Evolutionary conservation across 2,329 filamentous ascomycete genomes (phyloP).

Genomic region (Ophiostoma ulmi): DNA sequence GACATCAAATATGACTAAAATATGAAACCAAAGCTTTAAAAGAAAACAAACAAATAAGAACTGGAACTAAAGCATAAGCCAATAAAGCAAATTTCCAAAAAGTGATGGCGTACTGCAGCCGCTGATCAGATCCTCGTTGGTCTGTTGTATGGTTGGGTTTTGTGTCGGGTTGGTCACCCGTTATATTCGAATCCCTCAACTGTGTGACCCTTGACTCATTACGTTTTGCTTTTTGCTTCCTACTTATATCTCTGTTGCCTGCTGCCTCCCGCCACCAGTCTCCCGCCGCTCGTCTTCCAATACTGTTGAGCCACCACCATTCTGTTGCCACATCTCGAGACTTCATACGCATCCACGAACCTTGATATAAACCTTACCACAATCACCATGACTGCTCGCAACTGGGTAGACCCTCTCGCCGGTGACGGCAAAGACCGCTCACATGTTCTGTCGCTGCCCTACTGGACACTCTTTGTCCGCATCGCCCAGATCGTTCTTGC

Average conservation of each 20-base stretch:
- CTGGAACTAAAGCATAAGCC: neutral
- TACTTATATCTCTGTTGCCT: conserved; percentile 2
- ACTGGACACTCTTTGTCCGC: conserved; percentile 27
- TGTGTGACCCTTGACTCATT: conserved; percentile 1
- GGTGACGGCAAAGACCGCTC: conserved; percentile 25
- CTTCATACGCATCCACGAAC: neutral
- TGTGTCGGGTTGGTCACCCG: neutral
- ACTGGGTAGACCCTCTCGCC: conserved; percentile 12
- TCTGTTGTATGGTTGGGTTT: neutral
- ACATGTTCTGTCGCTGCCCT: conserved; percentile 26
- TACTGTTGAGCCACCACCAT: neutral
- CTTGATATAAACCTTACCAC: neutral
- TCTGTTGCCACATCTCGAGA: neutral
- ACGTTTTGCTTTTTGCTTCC: neutral
- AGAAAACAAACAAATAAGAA: neutral
- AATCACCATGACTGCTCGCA: conserved; percentile 19
- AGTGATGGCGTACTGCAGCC: neutral
- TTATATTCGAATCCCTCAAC: neutral
- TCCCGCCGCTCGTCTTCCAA: neutral
- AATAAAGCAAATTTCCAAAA: neutral
- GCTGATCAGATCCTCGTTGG: conserved; percentile 9
- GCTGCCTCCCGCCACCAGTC: neutral
- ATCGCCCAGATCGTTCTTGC: conserved; percentile 26
- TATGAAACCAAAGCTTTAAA: neutral
- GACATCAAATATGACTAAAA: neutral